phyloP scores from a whole-genome alignment of 108 stramenopile genomes.

The Nannochloropsis gaditana region DNA sequence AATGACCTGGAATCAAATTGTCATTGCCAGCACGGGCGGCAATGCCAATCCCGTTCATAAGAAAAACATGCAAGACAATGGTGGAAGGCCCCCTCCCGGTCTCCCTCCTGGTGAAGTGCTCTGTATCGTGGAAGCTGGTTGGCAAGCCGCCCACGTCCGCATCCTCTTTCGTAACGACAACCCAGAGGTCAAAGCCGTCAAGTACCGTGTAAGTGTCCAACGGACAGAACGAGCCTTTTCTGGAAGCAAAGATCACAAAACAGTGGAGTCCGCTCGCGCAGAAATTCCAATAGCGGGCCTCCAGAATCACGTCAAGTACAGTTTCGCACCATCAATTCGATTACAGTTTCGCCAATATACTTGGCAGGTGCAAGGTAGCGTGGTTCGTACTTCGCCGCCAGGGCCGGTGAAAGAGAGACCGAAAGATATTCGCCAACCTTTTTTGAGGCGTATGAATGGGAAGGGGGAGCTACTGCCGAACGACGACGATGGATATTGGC shows the following conservation, averaged over 20 bases:
- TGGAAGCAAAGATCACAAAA: not conserved
- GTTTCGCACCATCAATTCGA: not conserved
- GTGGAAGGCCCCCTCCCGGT: not conserved
- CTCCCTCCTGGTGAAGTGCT: not conserved
- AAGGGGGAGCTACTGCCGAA: not conserved
- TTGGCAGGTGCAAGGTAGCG: not conserved
- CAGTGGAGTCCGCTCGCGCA: not conserved
- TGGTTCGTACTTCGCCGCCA: not conserved
- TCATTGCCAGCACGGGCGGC: too few relatives aligned
- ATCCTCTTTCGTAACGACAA: not conserved
- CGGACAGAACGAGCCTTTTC: not conserved
- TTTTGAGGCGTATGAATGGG: not conserved
- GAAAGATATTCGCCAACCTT: not conserved
- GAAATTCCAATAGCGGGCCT: not conserved
- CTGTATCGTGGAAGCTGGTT: not conserved
- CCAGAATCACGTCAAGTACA: slow-evolving; percentile 10
- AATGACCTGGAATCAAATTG: too few relatives aligned
- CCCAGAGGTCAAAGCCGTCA: not conserved
- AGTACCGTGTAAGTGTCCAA: slow-evolving; percentile 10
- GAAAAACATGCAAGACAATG: not conserved
- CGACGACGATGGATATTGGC: not conserved
- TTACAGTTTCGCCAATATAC: not conserved
- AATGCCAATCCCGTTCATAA: not conserved
- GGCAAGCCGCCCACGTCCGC: slow-evolving; percentile 1
- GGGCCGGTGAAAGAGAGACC: not conserved